Conservation (phyloP, 2,329 filamentous ascomycete species). For the Daldinia eschscholtzii region DNA sequence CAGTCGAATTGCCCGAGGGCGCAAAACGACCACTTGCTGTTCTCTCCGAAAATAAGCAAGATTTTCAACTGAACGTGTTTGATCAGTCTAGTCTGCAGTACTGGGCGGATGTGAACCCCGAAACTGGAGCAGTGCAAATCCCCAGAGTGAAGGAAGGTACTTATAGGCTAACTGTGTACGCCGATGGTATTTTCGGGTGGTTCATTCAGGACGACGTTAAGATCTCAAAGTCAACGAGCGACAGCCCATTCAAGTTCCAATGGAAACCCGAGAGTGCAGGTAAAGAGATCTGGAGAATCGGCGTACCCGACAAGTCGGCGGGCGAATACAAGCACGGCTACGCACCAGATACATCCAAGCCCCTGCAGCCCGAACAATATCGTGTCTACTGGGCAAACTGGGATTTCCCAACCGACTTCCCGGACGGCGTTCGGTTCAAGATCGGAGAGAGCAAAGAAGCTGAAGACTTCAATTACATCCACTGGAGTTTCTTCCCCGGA, state of each 20-base stretch:
- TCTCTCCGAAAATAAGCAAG: slow-evolving; percentile 63
- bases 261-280: slow-evolving; percentile 69
- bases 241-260: slow-evolving; percentile 52
- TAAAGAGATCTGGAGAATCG: slow-evolving; percentile 71
- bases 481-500: slow-evolving; percentile 73
- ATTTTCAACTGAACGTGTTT: slow-evolving; percentile 70
- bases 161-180: slow-evolving; percentile 73
- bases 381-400: slow-evolving; percentile 71
- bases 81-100: slow-evolving; percentile 70
- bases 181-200: slow-evolving; percentile 72
- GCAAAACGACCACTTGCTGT: slow-evolving; percentile 67
- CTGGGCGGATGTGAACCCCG: slow-evolving; percentile 65
- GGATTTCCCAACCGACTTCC: slow-evolving; percentile 71
- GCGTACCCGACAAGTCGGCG: slow-evolving; percentile 69
- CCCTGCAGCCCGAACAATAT: slow-evolving; percentile 67
- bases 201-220: slow-evolving; percentile 65
- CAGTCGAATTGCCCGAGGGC: slow-evolving; percentile 64
- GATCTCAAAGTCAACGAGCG: slow-evolving; percentile 56
- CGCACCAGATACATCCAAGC: slow-evolving; percentile 60
- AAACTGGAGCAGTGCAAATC: slow-evolving; percentile 64
- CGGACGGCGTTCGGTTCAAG: slow-evolving; percentile 67
- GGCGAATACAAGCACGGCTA: slow-evolving; percentile 72
- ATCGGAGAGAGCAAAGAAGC: slow-evolving; percentile 64
- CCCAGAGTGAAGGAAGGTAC: slow-evolving; percentile 67
- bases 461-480: slow-evolving; percentile 70